Base-by-base conservation (phyloP, 1,284 basidiomycete genomes). In the Neotropicomus parvogracilis region DNA sequence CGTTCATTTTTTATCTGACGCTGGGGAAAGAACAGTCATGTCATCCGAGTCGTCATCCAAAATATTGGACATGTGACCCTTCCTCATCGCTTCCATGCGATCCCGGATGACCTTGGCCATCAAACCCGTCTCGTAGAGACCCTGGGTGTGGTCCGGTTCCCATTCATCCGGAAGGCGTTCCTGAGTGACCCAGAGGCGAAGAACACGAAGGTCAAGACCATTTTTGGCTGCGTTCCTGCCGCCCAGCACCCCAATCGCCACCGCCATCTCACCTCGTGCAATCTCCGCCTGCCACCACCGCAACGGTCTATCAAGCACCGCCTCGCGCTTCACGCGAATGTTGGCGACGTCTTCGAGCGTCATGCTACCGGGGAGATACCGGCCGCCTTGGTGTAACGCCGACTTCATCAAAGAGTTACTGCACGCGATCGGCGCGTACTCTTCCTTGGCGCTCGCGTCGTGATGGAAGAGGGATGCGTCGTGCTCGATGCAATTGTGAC, bases 241-340 rank as follows among this genome's bases (percentile, higher is more conserved):
- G 0, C 59, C 63, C 6, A 69, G 58, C 2, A 80, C 68, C 1
- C 77, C 73, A 17, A 83, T 62, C 5, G 81, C 78, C 44, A 86
- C 72, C 0, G 75, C 81, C 63, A 82, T 74, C 62, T 86, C 84
- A n/a, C 84, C 83, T 17, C 79, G 71, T 6, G 83, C 78, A 47
- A 86, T 75, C 58, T 77, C 73, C 0, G 71, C 67, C 53, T 81
- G 80, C 32, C 77, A 21, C 8, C 44, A 35, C 40, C 68, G 68
- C 21, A 85, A 60, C 0, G 69, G 68, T 1, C 55, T 54, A 0
- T 19, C 3, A 9, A 69, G 70, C 16, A 65, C 58, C 27, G 57
- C 65, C 54, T 81, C 77, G 17, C 79, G 63, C 37, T 75, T 68
- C 6, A 74, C 58, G 2, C 80, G 71, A 13, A 74, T 70, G 21